Evolutionary conservation across 2,329 filamentous ascomycete species (phyloP).

Genomic region (Venturia oleaginea): DNA sequence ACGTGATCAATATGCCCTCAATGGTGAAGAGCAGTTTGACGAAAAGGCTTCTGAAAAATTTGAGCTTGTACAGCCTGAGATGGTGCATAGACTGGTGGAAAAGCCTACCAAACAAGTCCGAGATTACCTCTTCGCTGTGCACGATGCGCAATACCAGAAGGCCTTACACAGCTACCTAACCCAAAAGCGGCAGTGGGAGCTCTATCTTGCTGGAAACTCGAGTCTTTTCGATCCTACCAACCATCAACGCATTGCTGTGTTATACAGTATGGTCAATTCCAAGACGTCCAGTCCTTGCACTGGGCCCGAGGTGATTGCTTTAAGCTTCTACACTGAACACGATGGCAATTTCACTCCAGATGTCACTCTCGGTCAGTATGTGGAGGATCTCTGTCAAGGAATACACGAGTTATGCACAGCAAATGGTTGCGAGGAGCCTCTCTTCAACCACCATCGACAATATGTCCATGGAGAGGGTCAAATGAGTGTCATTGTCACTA

Average conservation of each 20-base stretch:
- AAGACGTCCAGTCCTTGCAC: slow-evolving; percentile 87
- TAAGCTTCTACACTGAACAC: slow-evolving; percentile 91
- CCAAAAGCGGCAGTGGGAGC: slow-evolving; percentile 93
- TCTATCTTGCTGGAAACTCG: slow-evolving; percentile 78
- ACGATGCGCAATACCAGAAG: slow-evolving; percentile 95
- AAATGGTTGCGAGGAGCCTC: slow-evolving; percentile 77
- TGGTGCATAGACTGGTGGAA: slow-evolving; percentile 79
- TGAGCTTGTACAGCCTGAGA: slow-evolving; percentile 85
- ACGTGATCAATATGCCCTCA: slow-evolving; percentile 56
- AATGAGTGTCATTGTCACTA: slow-evolving; percentile 82
- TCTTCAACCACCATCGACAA: slow-evolving; percentile 89
- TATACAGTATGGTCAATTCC: slow-evolving; percentile 91
- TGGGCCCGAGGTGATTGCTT: slow-evolving; percentile 79
- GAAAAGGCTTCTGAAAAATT: slow-evolving; percentile 46
- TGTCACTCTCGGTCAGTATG: slow-evolving; percentile 88
- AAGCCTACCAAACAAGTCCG: slow-evolving; percentile 78
- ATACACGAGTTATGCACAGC: slow-evolving; percentile 70
- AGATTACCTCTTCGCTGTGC: slow-evolving; percentile 87
- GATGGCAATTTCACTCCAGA: slow-evolving; percentile 67
- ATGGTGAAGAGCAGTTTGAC: slow-evolving; percentile 29
- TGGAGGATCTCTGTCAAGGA: slow-evolving; percentile 76
- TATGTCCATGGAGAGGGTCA: slow-evolving; percentile 96
- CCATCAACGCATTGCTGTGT: slow-evolving; percentile 90
- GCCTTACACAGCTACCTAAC: slow-evolving; percentile 88
- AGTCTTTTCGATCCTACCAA: slow-evolving; percentile 91